Base-by-base conservation (phyloP, 129 eudicot species). In the Artemisia argyi region DNA sequence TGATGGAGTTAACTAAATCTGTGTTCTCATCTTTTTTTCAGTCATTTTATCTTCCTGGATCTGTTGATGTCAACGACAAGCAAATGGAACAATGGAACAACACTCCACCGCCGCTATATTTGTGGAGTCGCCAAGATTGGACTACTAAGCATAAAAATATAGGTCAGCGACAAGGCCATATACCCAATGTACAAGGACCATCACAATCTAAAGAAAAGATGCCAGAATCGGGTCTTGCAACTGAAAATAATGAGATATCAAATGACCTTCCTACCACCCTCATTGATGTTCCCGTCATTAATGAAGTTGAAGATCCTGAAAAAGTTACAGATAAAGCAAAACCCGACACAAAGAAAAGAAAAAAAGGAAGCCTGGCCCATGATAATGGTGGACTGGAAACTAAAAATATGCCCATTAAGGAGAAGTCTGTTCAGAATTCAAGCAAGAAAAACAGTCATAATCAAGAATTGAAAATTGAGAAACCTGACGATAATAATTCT, bases 11-110 rank as follows among this genome's bases (percentile, higher is more conserved):
- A 17, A 4, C 20, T 55, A 4, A 35, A 4, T 19, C 46, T 1
- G 30, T 66, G 50, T 20, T 20, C 22, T n/a, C 30, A 56, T 69
- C 1, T 55, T 11, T 18, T n/a, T 54, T 74, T 44, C 88, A 94
- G 97, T 78, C 99, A 44, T 94, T 94, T 80, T 94, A 88, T 86
- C 76, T 94, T 17, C 99, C 97, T 16, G 99, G 99, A 65, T 94
- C 97, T 9, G 58, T 81, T 61, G 97, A 94, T 61, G 81, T 75
- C 39, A 84, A 84, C 76, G 93, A 78, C 73, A 77, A 94, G 70
- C 93, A 82, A 85, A 81, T 90, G 56, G 99, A 90, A 4, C 85
- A 88, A 22, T 83, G 97, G 99, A 94, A 90, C 72, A 28, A 14
- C 11, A 80, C 22, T 65, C 73, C 89, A 54, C 93, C 96, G 20